Evolutionary conservation across 495 filamentous ascomycete genomes (phyloP).

Genomic region (Hyphodiscus hymeniophilus): DNA sequence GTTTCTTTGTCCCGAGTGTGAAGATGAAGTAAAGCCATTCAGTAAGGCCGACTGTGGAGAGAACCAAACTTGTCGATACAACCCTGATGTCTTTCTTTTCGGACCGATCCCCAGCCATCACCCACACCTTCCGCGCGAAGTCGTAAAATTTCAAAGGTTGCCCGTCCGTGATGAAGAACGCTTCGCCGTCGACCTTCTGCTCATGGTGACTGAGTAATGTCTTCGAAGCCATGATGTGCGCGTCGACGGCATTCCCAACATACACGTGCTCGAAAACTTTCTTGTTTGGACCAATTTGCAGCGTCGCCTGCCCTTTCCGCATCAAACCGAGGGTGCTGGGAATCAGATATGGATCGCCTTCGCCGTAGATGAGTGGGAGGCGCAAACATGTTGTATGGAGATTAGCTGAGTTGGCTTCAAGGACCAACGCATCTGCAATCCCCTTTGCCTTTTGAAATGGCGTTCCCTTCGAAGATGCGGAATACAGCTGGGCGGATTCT

Average conservation of each 20-base stretch:
- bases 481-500: conserved; percentile 1
- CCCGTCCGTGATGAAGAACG: conserved; percentile 92
- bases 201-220: conserved; percentile 53
- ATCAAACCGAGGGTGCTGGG: conserved; percentile 54
- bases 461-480: background rate
- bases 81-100: background rate
- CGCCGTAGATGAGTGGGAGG: conserved; percentile 81
- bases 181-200: conserved; percentile 81
- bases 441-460: conserved; percentile 44
- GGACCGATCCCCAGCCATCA: conserved; percentile 42
- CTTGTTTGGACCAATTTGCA: conserved; percentile 79
- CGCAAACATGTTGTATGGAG: conserved; percentile 72
- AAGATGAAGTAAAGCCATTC: conserved; percentile 7
- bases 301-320: conserved; percentile 54
- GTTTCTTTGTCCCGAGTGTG: conserved; percentile 2
- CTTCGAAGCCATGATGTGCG: conserved; percentile 59
- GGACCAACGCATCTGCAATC: conserved; percentile 72
- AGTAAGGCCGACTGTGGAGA: background rate
- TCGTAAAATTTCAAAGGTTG: conserved; percentile 92
- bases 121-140: conserved; percentile 72
- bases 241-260: conserved; percentile 66
- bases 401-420: conserved; percentile 61
- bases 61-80: conserved; percentile 1
- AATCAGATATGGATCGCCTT: conserved; percentile 59
- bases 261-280: conserved; percentile 81